Evolutionary conservation across 768 basidiomycete species (phyloP), one percentile per base, ranked within the genome.

Genomic region (Pleurotus eryngii): DNA sequence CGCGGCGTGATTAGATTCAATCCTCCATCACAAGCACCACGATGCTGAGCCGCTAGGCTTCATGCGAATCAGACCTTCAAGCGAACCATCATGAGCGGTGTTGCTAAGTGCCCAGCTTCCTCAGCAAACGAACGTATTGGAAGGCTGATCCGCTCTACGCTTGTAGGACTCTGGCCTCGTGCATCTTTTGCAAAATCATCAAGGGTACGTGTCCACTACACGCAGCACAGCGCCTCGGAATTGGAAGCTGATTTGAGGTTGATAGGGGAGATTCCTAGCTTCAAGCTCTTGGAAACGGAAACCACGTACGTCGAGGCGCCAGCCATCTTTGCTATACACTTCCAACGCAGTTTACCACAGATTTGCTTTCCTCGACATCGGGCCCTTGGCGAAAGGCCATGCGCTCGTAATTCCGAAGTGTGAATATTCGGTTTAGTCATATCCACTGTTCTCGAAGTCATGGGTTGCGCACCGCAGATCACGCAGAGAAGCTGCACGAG

Each of bases 171-270:
- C 76, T 88, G 51, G 79, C 84, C 4, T 71, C 70, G 20, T 97
- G 95, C 72, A 74, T 98, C 65, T 98, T 97, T 76, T 98, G 96
- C 81, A 97, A 88, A 76, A 97, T 98, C 71, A 81, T 95, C 76
- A 91, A 91, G 75, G 91, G 94, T 85, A 46, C 24, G 71, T 61
- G 37, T 27, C 11, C 11, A 11, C 20, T 20, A 20, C 7, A 7
- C 27, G 27, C 27, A 27, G 30, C 30, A 30, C 30, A 9, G 11
- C 11, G 8, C 30, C 30, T 9, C 9, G 5, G 30, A n/a, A 35
- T 49, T 12, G 12, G 48, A 49, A 49, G 48, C n/a, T 35, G n/a
- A 18, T 18, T 24, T 49, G 48, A n/a, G 8, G n/a, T 8, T 12
- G 12, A 46, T 67, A 94, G 94, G 93, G 51, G 88, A 95, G 20